A percentile compares a stretch with the other conserved stretches of the same genome.
Evolutionary conservation across 2,329 filamentous ascomycete genomes (phyloP).

Genomic region (Alternaria alternata): DNA sequence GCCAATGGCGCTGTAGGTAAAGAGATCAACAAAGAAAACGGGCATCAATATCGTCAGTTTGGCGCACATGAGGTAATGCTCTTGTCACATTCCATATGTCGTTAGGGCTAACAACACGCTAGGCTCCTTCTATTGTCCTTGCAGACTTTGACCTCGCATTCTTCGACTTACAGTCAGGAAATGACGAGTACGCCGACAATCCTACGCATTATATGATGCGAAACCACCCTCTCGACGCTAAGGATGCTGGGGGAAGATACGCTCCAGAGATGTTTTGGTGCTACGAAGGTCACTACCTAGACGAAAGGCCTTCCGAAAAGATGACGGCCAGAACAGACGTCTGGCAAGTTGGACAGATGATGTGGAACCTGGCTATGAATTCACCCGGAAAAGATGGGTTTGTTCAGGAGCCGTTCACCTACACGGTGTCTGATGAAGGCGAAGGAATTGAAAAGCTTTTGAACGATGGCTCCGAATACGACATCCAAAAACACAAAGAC

Average conservation of each 20-base stretch:
- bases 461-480: not conserved
- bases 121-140: conserved; percentile 4
- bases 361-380: conserved; percentile 8
- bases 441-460: not conserved
- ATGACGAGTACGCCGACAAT: conserved; percentile 13
- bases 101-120: not conserved
- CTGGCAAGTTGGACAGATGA: conserved; percentile 6
- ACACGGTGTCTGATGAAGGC: not conserved
- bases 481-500: not conserved
- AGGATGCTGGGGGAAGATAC: not conserved
- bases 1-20: not conserved
- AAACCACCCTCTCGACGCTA: not conserved
- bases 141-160: conserved; percentile 14
- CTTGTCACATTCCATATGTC: not conserved
- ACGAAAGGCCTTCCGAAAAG: not conserved
- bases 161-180: conserved; percentile 10
- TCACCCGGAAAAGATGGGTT: not conserved
- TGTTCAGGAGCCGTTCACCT: not conserved
- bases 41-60: not conserved
- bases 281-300: not conserved
- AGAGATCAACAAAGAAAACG: not conserved
- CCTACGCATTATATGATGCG: conserved; percentile 4
- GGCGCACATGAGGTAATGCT: not conserved
- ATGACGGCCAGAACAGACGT: conserved; percentile 5
- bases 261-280: not conserved